Percentiles rank a stretch among this genome's conserved stretches.
These are phyloP conservation scores for Nigrospora osmanthi DNA, from an alignment of 2,329 filamentous ascomycete species.

Conservation along the genomic window DNA sequence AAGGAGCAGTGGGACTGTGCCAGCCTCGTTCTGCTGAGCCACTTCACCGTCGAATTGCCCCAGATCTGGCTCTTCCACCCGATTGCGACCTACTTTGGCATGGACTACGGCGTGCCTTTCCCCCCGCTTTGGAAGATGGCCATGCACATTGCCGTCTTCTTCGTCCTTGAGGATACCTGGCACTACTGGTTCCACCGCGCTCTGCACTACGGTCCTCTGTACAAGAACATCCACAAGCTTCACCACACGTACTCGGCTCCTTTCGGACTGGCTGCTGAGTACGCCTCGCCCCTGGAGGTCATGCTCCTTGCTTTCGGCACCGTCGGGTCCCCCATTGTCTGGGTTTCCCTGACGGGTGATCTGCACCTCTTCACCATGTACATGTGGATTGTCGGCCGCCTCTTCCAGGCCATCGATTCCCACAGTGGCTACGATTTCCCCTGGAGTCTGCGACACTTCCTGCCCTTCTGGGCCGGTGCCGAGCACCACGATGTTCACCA, in stretches of 20 bases:
- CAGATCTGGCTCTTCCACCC: slow-evolving; percentile 99
- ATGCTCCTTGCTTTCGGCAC: slow-evolving; percentile 89
- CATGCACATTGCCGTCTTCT: slow-evolving; percentile 87
- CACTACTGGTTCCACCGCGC: slow-evolving; percentile 95
- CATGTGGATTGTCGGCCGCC: slow-evolving; percentile 82
- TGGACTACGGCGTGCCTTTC: slow-evolving; percentile 84
- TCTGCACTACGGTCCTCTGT: slow-evolving; percentile 90
- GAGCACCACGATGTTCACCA: slow-evolving; percentile 96
- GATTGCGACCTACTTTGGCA: slow-evolving; percentile 84
- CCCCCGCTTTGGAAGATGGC: slow-evolving; percentile 79
- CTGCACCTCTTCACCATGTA: slow-evolving; percentile 98
- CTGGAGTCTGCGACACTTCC: slow-evolving; percentile 89
- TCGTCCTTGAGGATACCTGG: slow-evolving; percentile 93
- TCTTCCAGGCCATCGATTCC: slow-evolving; percentile 96
- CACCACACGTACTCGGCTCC: slow-evolving; percentile 98
- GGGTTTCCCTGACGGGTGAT: slow-evolving; percentile 75
- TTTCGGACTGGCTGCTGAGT: slow-evolving; percentile 93
- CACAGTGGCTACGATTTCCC: slow-evolving; percentile 98
- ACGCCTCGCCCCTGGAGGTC: slow-evolving; percentile 94
- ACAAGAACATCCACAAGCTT: slow-evolving; percentile 97
- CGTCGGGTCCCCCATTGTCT: slow-evolving; percentile 74
- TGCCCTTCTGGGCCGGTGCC: slow-evolving; percentile 96
- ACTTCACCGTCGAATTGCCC: slow-evolving; percentile 96
- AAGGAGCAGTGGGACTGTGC: slow-evolving; percentile 95
- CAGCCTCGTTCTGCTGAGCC: slow-evolving; percentile 82